Evolutionary conservation across 768 basidiomycete genomes (phyloP).

Genomic region (Leucocoprinus sp.): DNA sequence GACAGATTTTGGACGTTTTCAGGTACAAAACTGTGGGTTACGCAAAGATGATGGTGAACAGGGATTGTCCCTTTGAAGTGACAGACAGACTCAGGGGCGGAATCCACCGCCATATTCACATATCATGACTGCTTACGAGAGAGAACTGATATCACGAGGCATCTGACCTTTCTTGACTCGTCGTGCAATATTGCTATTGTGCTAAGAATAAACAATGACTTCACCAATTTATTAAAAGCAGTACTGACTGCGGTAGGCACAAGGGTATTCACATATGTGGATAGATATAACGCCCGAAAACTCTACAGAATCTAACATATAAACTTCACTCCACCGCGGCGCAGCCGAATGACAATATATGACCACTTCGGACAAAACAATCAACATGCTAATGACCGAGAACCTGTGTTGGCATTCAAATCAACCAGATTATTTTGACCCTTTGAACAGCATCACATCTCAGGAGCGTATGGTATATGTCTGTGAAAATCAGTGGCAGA

Average conservation of each 20-base stretch:
- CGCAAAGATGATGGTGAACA: too few relatives aligned
- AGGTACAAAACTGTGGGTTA: too few relatives aligned
- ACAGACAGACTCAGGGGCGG: conserved; percentile 7
- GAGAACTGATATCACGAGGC: not conserved
- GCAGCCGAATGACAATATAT: not conserved
- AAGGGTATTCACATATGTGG: not conserved
- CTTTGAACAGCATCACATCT: too few relatives aligned
- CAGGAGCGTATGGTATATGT: not conserved
- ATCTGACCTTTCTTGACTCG: not conserved
- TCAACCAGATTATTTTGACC: too few relatives aligned
- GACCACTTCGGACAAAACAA: not conserved
- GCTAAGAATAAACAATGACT: conserved; percentile 9
- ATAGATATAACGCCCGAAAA: not conserved
- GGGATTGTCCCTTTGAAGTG: not conserved
- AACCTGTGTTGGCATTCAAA: too few relatives aligned
- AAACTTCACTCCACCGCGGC: not conserved
- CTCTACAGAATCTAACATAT: not conserved
- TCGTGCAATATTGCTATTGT: not conserved
- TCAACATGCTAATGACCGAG: not conserved
- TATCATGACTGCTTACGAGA: not conserved
- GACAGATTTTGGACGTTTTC: too few relatives aligned
- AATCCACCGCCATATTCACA: conserved; percentile 2
- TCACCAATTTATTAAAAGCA: not conserved
- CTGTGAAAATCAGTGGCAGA: conserved; percentile 7
- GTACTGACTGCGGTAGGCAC: not conserved